A percentile compares a stretch with the other conserved stretches of the same genome.
Conservation (phyloP, 1,284 basidiomycete genomes). For the Boletellus deceptivus region DNA sequence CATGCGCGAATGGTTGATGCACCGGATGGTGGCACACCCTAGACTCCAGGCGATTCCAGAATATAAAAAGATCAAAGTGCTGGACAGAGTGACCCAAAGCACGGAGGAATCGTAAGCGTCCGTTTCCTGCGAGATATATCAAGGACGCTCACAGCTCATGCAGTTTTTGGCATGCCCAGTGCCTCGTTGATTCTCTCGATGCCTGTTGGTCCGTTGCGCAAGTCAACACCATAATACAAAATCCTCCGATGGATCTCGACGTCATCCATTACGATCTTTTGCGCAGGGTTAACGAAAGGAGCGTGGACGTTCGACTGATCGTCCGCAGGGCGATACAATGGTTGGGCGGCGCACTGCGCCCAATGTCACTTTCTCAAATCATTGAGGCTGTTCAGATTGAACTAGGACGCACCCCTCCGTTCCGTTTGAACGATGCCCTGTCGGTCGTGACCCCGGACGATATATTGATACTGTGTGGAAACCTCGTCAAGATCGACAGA, state of each 20-base stretch:
- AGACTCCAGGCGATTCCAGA: conserved; percentile 26
- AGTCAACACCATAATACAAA: conserved; percentile 20
- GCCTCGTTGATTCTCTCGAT: conserved; percentile 27
- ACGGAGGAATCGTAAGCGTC: conserved; percentile 23
- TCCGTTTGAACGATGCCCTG: conserved; percentile 27
- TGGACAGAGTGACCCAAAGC: conserved; percentile 14
- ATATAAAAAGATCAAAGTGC: conserved; percentile 23
- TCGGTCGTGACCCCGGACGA: conserved; percentile 27
- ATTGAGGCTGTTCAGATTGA: conserved; percentile 34
- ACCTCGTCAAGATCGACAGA: conserved; percentile 29
- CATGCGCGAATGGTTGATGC: conserved; percentile 29
- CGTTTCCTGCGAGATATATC: not conserved
- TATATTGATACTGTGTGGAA: conserved; percentile 28
- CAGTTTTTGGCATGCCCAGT: conserved; percentile 31
- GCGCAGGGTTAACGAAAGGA: conserved; percentile 22
- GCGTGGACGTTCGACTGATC: conserved; percentile 25
- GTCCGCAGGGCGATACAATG: conserved; percentile 26
- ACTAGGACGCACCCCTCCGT: conserved; percentile 17
- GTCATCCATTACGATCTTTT: conserved; percentile 24
- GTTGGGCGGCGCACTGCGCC: conserved; percentile 29
- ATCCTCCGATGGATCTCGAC: conserved; percentile 23
- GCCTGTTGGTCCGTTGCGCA: conserved; percentile 26
- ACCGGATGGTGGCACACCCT: conserved; percentile 23
- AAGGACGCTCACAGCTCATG: not conserved
- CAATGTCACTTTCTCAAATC: conserved; percentile 28